A percentile compares a stretch with the other conserved stretches of the same genome.
Conservation (phyloP, 225 moss, liverwort and hornwort genomes). For the Marchantia paleacea region DNA sequence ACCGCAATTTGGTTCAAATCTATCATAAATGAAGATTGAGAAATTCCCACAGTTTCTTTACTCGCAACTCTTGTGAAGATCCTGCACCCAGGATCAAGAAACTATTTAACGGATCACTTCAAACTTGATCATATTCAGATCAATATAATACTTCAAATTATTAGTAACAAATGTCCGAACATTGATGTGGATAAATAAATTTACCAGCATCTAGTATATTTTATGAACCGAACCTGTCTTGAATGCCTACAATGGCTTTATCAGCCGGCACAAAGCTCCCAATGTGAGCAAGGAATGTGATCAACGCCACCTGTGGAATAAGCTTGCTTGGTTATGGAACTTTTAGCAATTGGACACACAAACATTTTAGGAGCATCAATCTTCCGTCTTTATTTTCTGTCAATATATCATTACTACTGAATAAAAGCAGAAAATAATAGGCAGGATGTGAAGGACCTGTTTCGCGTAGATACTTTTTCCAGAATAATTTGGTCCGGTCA, state of each 20-base stretch:
- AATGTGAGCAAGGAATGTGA: slow-evolving; percentile 87
- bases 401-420: too few relatives aligned
- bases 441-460: slow-evolving; percentile 49
- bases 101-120: neutral
- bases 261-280: slow-evolving; percentile 98
- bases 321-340: neutral
- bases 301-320: slow-evolving; percentile 64
- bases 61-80: slow-evolving; percentile 85
- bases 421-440: neutral
- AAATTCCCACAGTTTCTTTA: slow-evolving; percentile 76
- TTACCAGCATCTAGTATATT: neutral
- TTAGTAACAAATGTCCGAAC: too few relatives aligned
- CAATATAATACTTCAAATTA: too few relatives aligned
- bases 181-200: neutral
- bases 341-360: too few relatives aligned
- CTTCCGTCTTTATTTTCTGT: too few relatives aligned
- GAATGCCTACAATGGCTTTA: slow-evolving; percentile 68
- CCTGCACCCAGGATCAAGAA: slow-evolving; percentile 32
- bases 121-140: neutral
- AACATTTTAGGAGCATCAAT: too few relatives aligned
- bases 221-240: slow-evolving; percentile 61
- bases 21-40: slow-evolving; percentile 94
- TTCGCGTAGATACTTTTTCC: slow-evolving; percentile 93
- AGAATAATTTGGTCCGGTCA: slow-evolving; percentile 92
- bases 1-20: slow-evolving; percentile 90